Conservation (phyloP, 345 rosid genomes). For the Eucalyptus curtisii region DNA sequence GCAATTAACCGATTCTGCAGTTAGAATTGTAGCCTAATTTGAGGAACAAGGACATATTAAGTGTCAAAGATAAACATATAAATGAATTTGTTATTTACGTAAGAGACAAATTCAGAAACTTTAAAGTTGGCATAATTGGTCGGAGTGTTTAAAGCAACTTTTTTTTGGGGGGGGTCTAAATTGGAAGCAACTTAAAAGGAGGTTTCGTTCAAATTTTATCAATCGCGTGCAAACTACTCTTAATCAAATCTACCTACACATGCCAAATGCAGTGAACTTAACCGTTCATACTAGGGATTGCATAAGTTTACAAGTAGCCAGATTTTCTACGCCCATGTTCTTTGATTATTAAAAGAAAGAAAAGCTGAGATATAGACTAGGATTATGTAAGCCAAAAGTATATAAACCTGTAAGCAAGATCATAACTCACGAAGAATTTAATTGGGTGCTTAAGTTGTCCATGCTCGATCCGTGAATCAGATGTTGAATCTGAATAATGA, state of each 20-base stretch:
- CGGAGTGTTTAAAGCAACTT: neutral
- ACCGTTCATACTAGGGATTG: neutral
- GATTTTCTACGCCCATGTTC: neutral
- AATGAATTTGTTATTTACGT: neutral
- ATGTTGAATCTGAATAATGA: neutral
- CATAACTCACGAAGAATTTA: accelerated
- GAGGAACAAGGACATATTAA: neutral
- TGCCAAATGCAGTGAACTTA: neutral
- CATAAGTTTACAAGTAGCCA: neutral
- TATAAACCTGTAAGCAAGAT: neutral
- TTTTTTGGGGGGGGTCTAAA: too few species aligned
- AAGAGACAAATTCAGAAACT: neutral
- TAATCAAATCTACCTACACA: neutral
- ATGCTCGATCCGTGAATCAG: neutral
- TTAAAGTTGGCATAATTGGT: neutral
- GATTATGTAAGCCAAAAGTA: neutral
- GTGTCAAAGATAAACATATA: neutral
- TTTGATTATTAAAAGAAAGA: neutral
- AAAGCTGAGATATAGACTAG: neutral
- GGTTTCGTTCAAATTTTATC: accelerated
- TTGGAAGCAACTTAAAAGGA: neutral
- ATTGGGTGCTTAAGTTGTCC: neutral
- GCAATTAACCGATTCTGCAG: neutral
- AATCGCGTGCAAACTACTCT: accelerated
- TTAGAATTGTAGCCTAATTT: neutral